Evolutionary conservation across 306 rosid species (phyloP).

Genomic region (Lathyrus sativus): DNA sequence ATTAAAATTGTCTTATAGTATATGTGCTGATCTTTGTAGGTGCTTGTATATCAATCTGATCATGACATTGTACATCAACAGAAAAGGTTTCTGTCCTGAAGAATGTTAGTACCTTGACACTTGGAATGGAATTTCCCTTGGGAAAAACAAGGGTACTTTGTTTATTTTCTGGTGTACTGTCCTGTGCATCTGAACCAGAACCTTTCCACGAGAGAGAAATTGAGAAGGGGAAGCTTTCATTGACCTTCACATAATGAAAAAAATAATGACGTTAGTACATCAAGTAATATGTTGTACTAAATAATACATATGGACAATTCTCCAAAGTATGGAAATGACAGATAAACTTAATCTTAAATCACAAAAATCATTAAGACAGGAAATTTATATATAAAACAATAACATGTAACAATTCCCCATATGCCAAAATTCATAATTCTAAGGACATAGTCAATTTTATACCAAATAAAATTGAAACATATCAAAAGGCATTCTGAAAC

Average conservation of each 20-base stretch:
- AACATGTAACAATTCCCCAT: too few relatives aligned
- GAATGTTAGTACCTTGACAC: conserved; percentile 74
- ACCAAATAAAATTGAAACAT: not conserved
- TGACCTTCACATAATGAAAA: too few relatives aligned
- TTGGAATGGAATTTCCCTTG: conserved; percentile 83
- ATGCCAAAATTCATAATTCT: not conserved
- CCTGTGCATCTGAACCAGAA: too few relatives aligned
- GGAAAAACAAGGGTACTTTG: conserved; percentile 70
- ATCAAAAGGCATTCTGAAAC: conserved; percentile 30
- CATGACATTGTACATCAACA: conserved; percentile 72
- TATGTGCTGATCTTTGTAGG: conserved; percentile 78
- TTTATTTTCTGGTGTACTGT: too few relatives aligned
- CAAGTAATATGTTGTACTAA: not conserved
- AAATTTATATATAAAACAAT: too few relatives aligned
- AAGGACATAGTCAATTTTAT: not conserved
- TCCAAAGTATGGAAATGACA: too few relatives aligned
- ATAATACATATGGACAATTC: not conserved
- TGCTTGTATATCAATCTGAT: conserved; percentile 57
- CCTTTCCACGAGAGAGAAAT: too few relatives aligned
- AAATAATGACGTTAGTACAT: not conserved
- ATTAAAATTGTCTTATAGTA: conserved; percentile 52
- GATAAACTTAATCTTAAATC: too few relatives aligned
- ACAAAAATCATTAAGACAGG: not conserved
- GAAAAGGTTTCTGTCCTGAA: conserved; percentile 70
- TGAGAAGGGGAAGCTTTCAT: too few relatives aligned